Evolutionary conservation across 2,329 filamentous ascomycete species (phyloP).

Genomic region (Ophiocordyceps unilateralis): DNA sequence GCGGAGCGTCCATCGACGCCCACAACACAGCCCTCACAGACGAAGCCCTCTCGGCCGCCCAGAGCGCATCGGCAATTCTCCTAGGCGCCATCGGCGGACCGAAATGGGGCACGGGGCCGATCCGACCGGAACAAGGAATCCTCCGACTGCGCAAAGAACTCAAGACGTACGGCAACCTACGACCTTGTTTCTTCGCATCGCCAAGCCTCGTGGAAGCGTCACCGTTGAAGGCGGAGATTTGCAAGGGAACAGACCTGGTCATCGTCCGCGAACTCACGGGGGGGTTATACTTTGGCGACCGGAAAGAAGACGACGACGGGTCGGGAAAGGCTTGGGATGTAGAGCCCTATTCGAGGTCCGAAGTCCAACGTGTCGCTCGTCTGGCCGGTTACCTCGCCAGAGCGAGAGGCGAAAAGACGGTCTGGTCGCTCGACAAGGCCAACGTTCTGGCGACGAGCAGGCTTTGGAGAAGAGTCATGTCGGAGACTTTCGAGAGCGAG

Average conservation of each 20-base stretch:
- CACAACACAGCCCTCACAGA: constrained; percentile 66
- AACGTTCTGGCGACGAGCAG: constrained; percentile 85
- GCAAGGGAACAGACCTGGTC: constrained; percentile 77
- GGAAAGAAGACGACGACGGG: constrained; percentile 53
- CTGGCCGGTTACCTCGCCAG: constrained; percentile 69
- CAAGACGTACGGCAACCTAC: constrained; percentile 84
- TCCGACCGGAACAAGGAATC: constrained; percentile 85
- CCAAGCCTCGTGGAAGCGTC: constrained; percentile 70
- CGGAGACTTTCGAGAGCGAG: constrained; percentile 70
- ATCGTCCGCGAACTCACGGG: constrained; percentile 85
- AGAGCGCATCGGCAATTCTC: constrained; percentile 74
- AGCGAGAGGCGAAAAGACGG: constrained; percentile 47
- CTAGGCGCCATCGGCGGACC: constrained; percentile 93
- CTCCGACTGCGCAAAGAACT: constrained; percentile 86
- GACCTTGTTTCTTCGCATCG: constrained; percentile 89
- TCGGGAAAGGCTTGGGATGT: constrained; percentile 64
- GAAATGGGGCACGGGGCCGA: constrained; percentile 77
- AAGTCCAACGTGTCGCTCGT: constrained; percentile 77
- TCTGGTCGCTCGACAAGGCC: constrained; percentile 87
- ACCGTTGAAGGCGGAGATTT: constrained; percentile 72
- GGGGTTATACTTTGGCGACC: constrained; percentile 89
- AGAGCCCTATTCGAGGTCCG: constrained; percentile 66
- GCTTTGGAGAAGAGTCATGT: constrained; percentile 76
- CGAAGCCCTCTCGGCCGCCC: constrained; percentile 65
- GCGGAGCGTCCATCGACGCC: constrained; percentile 84